A percentile compares a stretch with the other conserved stretches of the same genome.
phyloP scores from a whole-genome alignment of 768 basidiomycete species.

The Dendrothele bispora region DNA sequence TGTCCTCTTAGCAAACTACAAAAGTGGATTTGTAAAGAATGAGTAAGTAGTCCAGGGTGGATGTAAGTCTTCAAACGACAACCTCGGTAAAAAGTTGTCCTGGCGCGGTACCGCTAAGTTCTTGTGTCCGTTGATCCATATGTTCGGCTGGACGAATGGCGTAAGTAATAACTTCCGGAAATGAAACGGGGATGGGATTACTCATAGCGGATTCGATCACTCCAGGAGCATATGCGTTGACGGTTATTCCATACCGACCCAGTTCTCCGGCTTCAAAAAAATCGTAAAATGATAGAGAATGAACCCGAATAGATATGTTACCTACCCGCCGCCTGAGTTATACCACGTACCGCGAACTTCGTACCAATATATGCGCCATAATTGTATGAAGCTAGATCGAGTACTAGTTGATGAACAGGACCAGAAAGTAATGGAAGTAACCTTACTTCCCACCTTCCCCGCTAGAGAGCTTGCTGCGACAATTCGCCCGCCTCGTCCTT shows the following conservation, averaged over 20 bases:
- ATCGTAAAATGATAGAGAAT: not conserved
- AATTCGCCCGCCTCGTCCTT: conserved; percentile 35
- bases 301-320: too few relatives aligned
- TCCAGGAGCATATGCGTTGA: conserved; percentile 26
- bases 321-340: conserved; percentile 39
- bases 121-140: too few relatives aligned
- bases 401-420: not conserved
- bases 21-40: too few relatives aligned
- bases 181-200: conserved; percentile 15
- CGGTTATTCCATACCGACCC: conserved; percentile 21
- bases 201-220: conserved; percentile 13
- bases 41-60: too few relatives aligned
- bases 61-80: too few relatives aligned
- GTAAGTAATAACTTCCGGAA: not conserved
- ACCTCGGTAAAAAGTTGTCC: too few relatives aligned
- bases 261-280: conserved; percentile 18
- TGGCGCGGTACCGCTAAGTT: too few relatives aligned
- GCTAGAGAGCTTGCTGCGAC: conserved; percentile 23
- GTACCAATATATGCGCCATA: conserved; percentile 28
- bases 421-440: not conserved
- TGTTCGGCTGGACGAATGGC: too few relatives aligned
- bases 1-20: too few relatives aligned
- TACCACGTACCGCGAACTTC: conserved; percentile 40
- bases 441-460: conserved; percentile 16
- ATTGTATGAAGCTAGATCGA: not conserved